A percentile compares a stretch with the other conserved stretches of the same genome.
phyloP scores from a whole-genome alignment of 176 grass and related monocot species.

The Chrysopogon serrulatus region DNA sequence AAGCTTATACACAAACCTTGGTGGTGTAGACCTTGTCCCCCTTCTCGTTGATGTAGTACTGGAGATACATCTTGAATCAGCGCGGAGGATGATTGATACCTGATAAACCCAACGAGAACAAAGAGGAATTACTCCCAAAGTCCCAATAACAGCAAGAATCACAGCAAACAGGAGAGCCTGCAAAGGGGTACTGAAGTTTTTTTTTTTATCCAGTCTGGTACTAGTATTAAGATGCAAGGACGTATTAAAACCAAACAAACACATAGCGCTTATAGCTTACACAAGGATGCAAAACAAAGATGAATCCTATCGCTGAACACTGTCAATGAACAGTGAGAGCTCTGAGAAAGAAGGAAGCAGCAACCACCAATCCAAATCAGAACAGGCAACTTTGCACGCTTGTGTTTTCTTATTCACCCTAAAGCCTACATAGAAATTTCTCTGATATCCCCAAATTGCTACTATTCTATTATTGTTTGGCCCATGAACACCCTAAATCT shows the following conservation, averaged over 20 bases:
- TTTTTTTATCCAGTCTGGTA: background rate
- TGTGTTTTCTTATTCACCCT: too few species aligned
- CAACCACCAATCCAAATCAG: too few species aligned
- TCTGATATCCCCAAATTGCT: too few species aligned
- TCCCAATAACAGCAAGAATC: background rate
- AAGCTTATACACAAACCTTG: constrained; percentile 41
- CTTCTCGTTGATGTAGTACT: constrained; percentile 95
- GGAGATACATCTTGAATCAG: constrained; percentile 76
- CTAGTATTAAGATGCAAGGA: too few species aligned
- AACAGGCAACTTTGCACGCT: too few species aligned
- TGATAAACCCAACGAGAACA: background rate
- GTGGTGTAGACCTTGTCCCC: constrained; percentile 97
- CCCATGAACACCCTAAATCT: too few species aligned
- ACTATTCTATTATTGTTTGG: too few species aligned
- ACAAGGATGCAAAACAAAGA: background rate
- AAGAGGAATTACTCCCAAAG: background rate
- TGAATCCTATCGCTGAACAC: background rate
- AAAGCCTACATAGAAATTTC: too few species aligned
- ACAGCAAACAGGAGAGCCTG: background rate
- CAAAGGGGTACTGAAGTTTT: background rate
- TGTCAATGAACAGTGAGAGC: too few species aligned
- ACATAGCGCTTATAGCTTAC: too few species aligned
- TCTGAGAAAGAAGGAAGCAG: too few species aligned
- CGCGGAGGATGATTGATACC: background rate
- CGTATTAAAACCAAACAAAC: too few species aligned